Percentiles rank a stretch among this genome's conserved stretches.
Conservation (phyloP, 148 eudicot species). For the Fagopyrum tataricum region DNA sequence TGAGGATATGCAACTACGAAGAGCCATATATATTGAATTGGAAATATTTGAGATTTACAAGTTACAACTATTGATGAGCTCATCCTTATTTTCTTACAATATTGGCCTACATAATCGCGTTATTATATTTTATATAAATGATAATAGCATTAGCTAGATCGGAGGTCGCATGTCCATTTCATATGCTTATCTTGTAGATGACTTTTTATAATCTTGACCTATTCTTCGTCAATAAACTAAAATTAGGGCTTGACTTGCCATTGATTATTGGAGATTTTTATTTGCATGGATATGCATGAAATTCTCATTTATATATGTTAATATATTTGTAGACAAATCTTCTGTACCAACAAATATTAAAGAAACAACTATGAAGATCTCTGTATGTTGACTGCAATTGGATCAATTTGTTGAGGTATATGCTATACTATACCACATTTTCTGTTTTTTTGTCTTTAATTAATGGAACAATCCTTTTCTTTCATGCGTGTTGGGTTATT, state of each 20-base stretch:
- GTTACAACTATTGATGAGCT: not conserved
- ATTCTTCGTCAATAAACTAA: not conserved
- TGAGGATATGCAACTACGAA: not conserved
- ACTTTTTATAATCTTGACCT: constrained; percentile 12
- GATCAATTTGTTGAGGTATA: not conserved
- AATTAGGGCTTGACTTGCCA: constrained; percentile 1
- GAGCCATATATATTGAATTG: no score
- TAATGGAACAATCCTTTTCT: no score
- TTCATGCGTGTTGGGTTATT: no score
- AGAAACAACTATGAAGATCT: not conserved
- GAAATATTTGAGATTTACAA: no score
- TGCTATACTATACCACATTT: not conserved
- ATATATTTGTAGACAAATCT: not conserved
- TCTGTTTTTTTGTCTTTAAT: not conserved
- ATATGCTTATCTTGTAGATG: constrained; percentile 5
- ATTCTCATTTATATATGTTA: not conserved
- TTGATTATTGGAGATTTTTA: constrained; percentile 6
- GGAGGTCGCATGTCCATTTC: not conserved
- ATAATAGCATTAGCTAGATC: not conserved
- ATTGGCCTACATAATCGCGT: not conserved
- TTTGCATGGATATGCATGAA: constrained; percentile 10
- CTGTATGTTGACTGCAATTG: not conserved
- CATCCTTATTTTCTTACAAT: not conserved
- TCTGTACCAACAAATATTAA: not conserved
- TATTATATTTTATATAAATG: not conserved